These are phyloP conservation scores for Taiozyma onychis DNA, from an alignment of 1,139 yeast species.

Conservation along the genomic window DNA sequence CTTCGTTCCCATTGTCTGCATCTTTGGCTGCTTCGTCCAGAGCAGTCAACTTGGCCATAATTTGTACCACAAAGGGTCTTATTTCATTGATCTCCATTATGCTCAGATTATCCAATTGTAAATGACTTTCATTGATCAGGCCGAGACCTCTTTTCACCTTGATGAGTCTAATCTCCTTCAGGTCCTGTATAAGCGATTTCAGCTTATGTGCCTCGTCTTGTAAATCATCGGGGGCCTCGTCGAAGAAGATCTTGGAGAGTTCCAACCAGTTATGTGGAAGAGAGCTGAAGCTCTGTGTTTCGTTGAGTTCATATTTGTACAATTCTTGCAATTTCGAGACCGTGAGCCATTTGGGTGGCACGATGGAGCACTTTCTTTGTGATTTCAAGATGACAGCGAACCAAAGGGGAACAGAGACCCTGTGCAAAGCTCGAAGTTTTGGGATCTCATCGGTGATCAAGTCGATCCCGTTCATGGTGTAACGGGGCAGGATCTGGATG, in stretches of 20 bases:
- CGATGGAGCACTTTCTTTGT: slow-evolving; percentile 80
- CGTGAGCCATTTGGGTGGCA: slow-evolving; percentile 86
- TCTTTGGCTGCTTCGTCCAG: slow-evolving; percentile 39
- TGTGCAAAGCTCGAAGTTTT: slow-evolving; percentile 51
- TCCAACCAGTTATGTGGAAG: slow-evolving; percentile 92
- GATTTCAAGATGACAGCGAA: slow-evolving; percentile 75
- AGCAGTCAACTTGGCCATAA: slow-evolving; percentile 70
- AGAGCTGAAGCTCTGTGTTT: slow-evolving; percentile 55
- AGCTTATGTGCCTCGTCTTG: slow-evolving; percentile 53
- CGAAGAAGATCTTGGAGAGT: slow-evolving; percentile 58
- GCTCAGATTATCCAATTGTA: slow-evolving; percentile 80
- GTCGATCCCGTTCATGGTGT: slow-evolving; percentile 55
- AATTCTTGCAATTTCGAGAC: slow-evolving; percentile 47
- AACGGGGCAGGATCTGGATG: slow-evolving; percentile 70
- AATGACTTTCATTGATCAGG: slow-evolving; percentile 75
- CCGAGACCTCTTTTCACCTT: slow-evolving; percentile 77
- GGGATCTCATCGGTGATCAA: slow-evolving; percentile 44
- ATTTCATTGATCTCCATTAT: slow-evolving; percentile 82
- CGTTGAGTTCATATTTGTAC: slow-evolving; percentile 62
- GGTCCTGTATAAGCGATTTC: slow-evolving; percentile 64
- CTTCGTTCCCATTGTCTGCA: slow-evolving; percentile 1
- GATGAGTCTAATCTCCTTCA: slow-evolving; percentile 75
- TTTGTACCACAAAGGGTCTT: slow-evolving; percentile 70
- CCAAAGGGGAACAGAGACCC: slow-evolving; percentile 81
- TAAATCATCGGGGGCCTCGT: slow-evolving; percentile 68